phyloP scores from a whole-genome alignment of 2,329 filamentous ascomycete genomes.

The Orbilia ellipsospora region DNA sequence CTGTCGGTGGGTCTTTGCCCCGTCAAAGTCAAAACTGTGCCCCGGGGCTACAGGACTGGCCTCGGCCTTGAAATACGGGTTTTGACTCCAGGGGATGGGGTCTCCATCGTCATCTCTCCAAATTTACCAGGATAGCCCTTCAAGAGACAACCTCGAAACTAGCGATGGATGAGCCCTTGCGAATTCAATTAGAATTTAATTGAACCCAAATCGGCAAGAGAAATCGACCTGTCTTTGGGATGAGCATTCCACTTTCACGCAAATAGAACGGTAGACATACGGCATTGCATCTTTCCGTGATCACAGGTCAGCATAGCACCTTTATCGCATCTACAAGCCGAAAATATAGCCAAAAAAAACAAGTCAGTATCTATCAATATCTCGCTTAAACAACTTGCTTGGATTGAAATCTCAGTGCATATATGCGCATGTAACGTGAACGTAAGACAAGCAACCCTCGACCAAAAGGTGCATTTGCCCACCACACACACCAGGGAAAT shows the following conservation, averaged over 20 bases:
- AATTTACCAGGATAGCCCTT: conserved; percentile 28
- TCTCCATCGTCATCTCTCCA: conserved; percentile 20
- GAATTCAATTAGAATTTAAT: conserved; percentile 17
- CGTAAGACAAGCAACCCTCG: conserved; percentile 35
- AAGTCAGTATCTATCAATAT: conserved; percentile 22
- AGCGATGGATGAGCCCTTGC: background rate
- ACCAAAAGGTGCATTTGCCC: conserved; percentile 26
- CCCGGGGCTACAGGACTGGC: background rate
- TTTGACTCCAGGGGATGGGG: background rate
- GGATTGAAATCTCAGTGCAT: conserved; percentile 24
- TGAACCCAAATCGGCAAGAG: conserved; percentile 45
- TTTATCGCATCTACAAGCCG: conserved; percentile 10
- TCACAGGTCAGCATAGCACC: background rate
- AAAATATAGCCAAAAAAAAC: background rate
- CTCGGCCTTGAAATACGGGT: background rate
- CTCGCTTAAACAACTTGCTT: conserved; percentile 34
- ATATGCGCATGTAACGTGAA: conserved; percentile 50
- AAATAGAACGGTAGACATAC: conserved; percentile 2
- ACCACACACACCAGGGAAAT: background rate
- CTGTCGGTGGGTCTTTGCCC: conserved; percentile 21
- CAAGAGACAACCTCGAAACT: conserved; percentile 6
- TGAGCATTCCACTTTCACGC: conserved; percentile 43
- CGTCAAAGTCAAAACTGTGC: conserved; percentile 18
- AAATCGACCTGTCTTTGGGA: background rate
- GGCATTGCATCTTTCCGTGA: background rate